Conservation (phyloP, 1,284 basidiomycete species). For the Leccinum laetum region DNA sequence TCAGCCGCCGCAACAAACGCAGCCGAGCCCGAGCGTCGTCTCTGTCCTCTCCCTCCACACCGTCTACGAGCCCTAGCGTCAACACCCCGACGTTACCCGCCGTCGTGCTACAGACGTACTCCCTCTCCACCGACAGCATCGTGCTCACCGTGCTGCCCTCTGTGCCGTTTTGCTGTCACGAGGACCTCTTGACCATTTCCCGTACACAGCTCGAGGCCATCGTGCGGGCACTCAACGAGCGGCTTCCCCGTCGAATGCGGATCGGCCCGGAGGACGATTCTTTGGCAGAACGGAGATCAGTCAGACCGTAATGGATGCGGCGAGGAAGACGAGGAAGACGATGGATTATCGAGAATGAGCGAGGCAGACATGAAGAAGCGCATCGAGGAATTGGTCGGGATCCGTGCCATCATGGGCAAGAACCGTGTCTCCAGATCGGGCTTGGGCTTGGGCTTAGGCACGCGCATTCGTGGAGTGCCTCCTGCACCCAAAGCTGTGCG, state of each 20-base stretch:
- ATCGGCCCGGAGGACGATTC: constrained; percentile 38
- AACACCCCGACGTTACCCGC: constrained; percentile 17
- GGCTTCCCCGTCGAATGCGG: constrained; percentile 45
- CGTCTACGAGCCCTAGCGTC: constrained; percentile 5
- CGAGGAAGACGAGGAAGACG: constrained; percentile 15
- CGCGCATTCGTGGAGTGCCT: constrained; percentile 14
- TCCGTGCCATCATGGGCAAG: constrained; percentile 34
- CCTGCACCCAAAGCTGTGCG: constrained; percentile 29
- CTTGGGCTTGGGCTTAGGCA: constrained; percentile 13
- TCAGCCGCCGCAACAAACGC: constrained; percentile 23
- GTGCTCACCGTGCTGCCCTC: constrained; percentile 52
- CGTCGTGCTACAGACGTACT: constrained; percentile 53
- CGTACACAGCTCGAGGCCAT: constrained; percentile 45
- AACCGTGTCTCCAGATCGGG: constrained; percentile 18
- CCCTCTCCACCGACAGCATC: constrained; percentile 48
- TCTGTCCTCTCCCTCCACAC: constrained; percentile 3
- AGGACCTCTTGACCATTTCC: constrained; percentile 57
- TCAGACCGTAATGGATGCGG: background rate
- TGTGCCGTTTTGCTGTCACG: constrained; percentile 61
- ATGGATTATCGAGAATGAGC: constrained; percentile 29
- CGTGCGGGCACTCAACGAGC: constrained; percentile 46
- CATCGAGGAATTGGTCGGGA: constrained; percentile 53
- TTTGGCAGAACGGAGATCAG: constrained; percentile 8
- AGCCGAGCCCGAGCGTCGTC: constrained; percentile 12
- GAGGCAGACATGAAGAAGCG: constrained; percentile 43